Conservation (phyloP, 2,329 filamentous ascomycete genomes). For the Neocatenulostroma microsporum region DNA sequence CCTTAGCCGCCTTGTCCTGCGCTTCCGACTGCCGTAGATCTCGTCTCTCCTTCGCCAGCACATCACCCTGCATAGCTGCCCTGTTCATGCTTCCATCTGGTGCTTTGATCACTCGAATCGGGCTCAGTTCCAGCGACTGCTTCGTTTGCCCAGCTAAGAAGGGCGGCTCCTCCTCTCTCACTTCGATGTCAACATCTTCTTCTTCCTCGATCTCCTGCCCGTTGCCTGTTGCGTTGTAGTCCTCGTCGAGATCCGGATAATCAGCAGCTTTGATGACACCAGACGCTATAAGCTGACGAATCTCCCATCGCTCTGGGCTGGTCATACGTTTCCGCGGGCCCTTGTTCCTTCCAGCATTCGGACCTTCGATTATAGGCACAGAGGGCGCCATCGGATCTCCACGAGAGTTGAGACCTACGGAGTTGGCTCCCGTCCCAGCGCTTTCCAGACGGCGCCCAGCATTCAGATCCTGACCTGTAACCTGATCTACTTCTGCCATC, state of each 20-base stretch:
- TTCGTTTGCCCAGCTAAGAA: constrained; percentile 96
- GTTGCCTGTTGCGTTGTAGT: constrained; percentile 79
- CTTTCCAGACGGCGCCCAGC: constrained; percentile 71
- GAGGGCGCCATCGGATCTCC: too few species aligned
- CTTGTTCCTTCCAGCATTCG: constrained; percentile 50
- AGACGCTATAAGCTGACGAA: constrained; percentile 89
- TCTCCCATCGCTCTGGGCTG: constrained; percentile 95
- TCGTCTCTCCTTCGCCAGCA: constrained; percentile 79
- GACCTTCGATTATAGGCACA: constrained; percentile 39
- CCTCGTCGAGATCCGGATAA: constrained; percentile 89
- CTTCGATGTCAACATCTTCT: constrained; percentile 94
- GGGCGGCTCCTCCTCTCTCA: constrained; percentile 90
- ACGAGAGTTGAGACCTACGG: constrained; percentile 67
- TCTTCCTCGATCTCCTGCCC: constrained; percentile 89
- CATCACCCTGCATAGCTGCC: constrained; percentile 87
- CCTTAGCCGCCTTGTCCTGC: constrained; percentile 67
- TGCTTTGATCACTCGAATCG: constrained; percentile 93
- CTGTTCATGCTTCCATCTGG: constrained; percentile 97
- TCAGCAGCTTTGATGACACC: constrained; percentile 88
- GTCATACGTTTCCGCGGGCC: constrained; percentile 94
- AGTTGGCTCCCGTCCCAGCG: constrained; percentile 84
- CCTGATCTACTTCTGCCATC: constrained; percentile 96
- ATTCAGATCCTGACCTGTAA: constrained; percentile 72
- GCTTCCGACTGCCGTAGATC: constrained; percentile 84
- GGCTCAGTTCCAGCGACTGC: constrained; percentile 86